Conservation (phyloP, 768 basidiomycete species). For the Pisolithus albus region DNA sequence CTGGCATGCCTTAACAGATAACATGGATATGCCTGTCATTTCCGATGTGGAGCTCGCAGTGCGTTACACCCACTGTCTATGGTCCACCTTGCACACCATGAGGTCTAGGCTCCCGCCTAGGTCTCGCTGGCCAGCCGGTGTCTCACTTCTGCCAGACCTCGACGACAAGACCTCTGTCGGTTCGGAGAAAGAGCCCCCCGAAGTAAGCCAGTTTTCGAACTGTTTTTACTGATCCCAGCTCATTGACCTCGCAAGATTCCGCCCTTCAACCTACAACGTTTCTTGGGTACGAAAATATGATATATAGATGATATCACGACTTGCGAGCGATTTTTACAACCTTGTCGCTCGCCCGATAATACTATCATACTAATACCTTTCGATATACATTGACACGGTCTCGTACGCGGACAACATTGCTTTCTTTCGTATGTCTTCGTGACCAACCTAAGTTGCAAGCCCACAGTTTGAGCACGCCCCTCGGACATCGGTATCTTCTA, state of each 20-base stretch:
- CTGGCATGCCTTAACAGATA: slow-evolving; percentile 34
- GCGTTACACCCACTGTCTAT: slow-evolving; percentile 60
- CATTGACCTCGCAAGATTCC: slow-evolving; percentile 28
- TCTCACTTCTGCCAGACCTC: slow-evolving; percentile 35
- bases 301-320: neutral
- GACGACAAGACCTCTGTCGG: slow-evolving; percentile 15
- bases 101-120: slow-evolving; percentile 38
- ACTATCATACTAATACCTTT: slow-evolving; percentile 7
- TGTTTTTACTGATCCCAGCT: neutral
- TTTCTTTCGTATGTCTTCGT: neutral
- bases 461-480: slow-evolving; percentile 9
- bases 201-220: slow-evolving; percentile 27
- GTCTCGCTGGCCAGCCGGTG: slow-evolving; percentile 35
- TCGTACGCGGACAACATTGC: slow-evolving; percentile 10
- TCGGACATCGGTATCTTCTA: slow-evolving; percentile 12
- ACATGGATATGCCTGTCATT: slow-evolving; percentile 42
- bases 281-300: slow-evolving; percentile 45
- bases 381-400: slow-evolving; percentile 5
- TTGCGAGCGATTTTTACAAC: neutral
- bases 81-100: slow-evolving; percentile 48
- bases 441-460: slow-evolving; percentile 21
- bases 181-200: slow-evolving; percentile 30
- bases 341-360: neutral
- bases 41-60: slow-evolving; percentile 58
- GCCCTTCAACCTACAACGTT: slow-evolving; percentile 47